These are phyloP conservation scores for Ogataea wickerhamii DNA, from an alignment of 805 yeast genomes.

Conservation along the genomic window DNA sequence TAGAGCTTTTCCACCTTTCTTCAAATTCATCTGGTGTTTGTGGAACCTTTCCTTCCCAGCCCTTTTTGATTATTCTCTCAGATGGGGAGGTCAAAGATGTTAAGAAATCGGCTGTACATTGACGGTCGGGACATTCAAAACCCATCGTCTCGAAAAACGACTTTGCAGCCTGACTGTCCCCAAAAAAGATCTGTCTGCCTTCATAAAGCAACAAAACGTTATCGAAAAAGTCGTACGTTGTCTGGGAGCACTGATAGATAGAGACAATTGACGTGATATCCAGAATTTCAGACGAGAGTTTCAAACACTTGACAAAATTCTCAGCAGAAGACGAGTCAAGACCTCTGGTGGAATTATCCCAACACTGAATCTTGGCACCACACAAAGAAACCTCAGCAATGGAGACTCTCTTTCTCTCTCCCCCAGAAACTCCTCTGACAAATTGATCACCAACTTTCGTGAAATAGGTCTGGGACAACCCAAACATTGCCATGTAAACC, in stretches of 20 bases:
- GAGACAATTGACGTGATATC: slow-evolving; percentile 46
- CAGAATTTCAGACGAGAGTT: slow-evolving; percentile 43
- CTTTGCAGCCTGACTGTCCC: slow-evolving; percentile 32
- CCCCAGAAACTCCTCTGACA: slow-evolving; percentile 60
- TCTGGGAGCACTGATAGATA: slow-evolving; percentile 39
- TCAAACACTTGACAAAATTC: slow-evolving; percentile 53
- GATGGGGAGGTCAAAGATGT: slow-evolving; percentile 31
- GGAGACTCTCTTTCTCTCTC: slow-evolving; percentile 59
- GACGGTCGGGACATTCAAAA: slow-evolving; percentile 38
- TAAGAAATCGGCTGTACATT: slow-evolving; percentile 41
- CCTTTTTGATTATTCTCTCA: slow-evolving; percentile 30
- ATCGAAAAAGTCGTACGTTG: slow-evolving; percentile 37
- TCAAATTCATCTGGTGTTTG: slow-evolving; percentile 36
- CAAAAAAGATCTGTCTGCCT: slow-evolving; percentile 38
- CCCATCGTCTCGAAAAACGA: slow-evolving; percentile 36
- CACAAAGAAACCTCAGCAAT: slow-evolving; percentile 47
- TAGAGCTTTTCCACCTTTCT: slow-evolving; percentile 36
- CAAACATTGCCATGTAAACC: slow-evolving; percentile 34
- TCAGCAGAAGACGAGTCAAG: slow-evolving; percentile 62
- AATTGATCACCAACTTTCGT: slow-evolving; percentile 59
- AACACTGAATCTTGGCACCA: slow-evolving; percentile 40
- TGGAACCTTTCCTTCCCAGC: slow-evolving; percentile 36
- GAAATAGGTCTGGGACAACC: slow-evolving; percentile 43
- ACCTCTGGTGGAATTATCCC: slow-evolving; percentile 67
- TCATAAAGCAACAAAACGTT: slow-evolving; percentile 36